Conservation (phyloP, 1,139 yeast genomes). For the Candida glucosophila region DNA sequence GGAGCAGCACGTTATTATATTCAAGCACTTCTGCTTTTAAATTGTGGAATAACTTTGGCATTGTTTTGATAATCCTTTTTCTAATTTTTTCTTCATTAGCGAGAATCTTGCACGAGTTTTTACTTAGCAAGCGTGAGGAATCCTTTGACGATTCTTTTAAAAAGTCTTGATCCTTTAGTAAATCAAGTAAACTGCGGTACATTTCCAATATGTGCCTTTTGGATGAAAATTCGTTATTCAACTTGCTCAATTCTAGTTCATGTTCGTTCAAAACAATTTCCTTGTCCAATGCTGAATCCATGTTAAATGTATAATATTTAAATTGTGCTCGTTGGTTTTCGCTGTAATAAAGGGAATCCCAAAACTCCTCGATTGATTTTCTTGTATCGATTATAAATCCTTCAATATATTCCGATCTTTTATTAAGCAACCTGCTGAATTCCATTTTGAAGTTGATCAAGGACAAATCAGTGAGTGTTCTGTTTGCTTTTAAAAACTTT, state of each 20-base stretch:
- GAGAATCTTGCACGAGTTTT: constrained; percentile 72
- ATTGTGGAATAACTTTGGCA: constrained; percentile 55
- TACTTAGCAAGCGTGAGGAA: constrained; percentile 66
- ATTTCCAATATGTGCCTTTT: constrained; percentile 48
- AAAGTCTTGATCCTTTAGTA: constrained; percentile 53
- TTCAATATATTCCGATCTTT: constrained; percentile 58
- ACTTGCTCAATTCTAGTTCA: constrained; percentile 48
- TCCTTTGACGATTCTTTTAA: constrained; percentile 69
- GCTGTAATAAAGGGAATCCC: constrained; percentile 57
- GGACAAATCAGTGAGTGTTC: constrained; percentile 28
- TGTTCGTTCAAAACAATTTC: constrained; percentile 49
- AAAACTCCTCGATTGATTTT: constrained; percentile 45
- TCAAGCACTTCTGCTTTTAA: constrained; percentile 39
- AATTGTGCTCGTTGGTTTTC: constrained; percentile 32
- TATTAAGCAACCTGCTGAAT: constrained; percentile 45
- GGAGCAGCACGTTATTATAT: constrained; percentile 31
- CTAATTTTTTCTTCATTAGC: constrained; percentile 74
- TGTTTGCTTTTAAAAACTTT: constrained; percentile 28
- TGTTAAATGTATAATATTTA: constrained; percentile 27
- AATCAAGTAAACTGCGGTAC: constrained; percentile 44
- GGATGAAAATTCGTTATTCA: constrained; percentile 42
- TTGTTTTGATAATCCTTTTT: constrained; percentile 51
- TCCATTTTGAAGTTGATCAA: constrained; percentile 41
- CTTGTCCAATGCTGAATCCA: constrained; percentile 35
- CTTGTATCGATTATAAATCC: constrained; percentile 60